These are phyloP conservation scores for Tolypocladium guangdongense DNA, from an alignment of 2,329 filamentous ascomycete species.

Conservation along the genomic window DNA sequence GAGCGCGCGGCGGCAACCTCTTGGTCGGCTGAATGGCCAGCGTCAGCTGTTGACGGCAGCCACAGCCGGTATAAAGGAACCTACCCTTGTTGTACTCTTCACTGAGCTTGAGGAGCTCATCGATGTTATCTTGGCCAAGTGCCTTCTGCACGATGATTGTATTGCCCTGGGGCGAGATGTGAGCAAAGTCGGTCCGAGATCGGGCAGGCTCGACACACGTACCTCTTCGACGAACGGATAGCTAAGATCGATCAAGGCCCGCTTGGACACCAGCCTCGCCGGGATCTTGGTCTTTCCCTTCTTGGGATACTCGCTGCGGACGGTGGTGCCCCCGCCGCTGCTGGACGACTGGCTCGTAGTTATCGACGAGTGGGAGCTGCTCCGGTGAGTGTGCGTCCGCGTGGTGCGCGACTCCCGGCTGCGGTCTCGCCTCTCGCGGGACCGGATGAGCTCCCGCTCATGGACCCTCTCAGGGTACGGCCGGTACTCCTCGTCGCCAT, in stretches of 20 bases:
- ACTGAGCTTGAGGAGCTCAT: conserved; percentile 75
- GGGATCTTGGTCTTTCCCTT: conserved; percentile 88
- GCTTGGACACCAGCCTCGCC: conserved; percentile 64
- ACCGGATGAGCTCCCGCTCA: conserved; percentile 49
- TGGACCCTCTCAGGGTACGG: conserved; percentile 46
- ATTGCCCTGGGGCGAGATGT: conserved; percentile 46
- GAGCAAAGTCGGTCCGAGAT: neutral
- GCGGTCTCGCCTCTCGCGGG: conserved; percentile 30
- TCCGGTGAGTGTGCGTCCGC: conserved; percentile 25
- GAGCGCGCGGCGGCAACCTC: conserved; percentile 36
- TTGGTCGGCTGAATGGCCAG: conserved; percentile 24
- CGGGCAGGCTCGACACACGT: conserved; percentile 14
- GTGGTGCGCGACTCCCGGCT: conserved; percentile 31
- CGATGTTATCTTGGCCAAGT: conserved; percentile 81
- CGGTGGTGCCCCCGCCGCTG: conserved; percentile 37
- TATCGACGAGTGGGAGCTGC: conserved; percentile 32
- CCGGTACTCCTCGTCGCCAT: conserved; percentile 63
- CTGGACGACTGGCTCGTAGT: conserved; percentile 34
- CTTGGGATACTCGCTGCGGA: conserved; percentile 59
- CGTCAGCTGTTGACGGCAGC: neutral
- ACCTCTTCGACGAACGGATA: conserved; percentile 87
- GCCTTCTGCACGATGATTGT: conserved; percentile 75
- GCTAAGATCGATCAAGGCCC: conserved; percentile 71
- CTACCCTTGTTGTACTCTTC: conserved; percentile 59
- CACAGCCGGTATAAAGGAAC: neutral